Evolutionary conservation across 768 basidiomycete species (phyloP).

Genomic region (Steccherinum ochraceum): DNA sequence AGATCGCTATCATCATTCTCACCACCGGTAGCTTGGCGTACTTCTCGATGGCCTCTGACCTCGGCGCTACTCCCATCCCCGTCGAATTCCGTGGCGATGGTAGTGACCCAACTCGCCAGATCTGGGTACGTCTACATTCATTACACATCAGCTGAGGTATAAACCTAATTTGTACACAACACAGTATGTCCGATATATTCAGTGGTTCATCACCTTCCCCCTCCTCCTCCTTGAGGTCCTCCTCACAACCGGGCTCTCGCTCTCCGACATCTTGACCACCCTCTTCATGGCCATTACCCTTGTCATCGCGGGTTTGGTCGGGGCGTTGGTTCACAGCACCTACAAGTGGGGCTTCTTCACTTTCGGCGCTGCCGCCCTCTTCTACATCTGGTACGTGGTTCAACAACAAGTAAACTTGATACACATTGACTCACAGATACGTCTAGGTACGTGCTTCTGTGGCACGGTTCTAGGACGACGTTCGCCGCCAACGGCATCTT

Average conservation of each 20-base stretch:
- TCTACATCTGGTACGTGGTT: constrained; percentile 29
- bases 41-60: constrained; percentile 51
- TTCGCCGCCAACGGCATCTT: constrained; percentile 20
- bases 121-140: constrained; percentile 32
- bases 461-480: constrained; percentile 19
- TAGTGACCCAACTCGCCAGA: constrained; percentile 25
- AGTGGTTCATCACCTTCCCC: constrained; percentile 50
- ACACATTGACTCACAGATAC: background rate
- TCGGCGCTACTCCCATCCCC: constrained; percentile 40
- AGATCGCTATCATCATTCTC: constrained; percentile 40
- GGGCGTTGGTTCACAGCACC: constrained; percentile 37
- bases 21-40: constrained; percentile 39
- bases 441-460: constrained; percentile 26
- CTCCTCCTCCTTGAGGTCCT: constrained; percentile 39
- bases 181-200: constrained; percentile 47
- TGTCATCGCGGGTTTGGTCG: constrained; percentile 39
- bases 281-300: constrained; percentile 40
- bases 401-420: background rate
- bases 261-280: constrained; percentile 38
- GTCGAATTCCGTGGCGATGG: constrained; percentile 36
- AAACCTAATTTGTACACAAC: background rate
- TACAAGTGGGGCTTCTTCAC: constrained; percentile 50
- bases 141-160: background rate
- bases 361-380: constrained; percentile 38
- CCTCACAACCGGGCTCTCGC: constrained; percentile 38